Conservation (phyloP, 2,329 filamentous ascomycete genomes). For the Diplocarpon mali region DNA sequence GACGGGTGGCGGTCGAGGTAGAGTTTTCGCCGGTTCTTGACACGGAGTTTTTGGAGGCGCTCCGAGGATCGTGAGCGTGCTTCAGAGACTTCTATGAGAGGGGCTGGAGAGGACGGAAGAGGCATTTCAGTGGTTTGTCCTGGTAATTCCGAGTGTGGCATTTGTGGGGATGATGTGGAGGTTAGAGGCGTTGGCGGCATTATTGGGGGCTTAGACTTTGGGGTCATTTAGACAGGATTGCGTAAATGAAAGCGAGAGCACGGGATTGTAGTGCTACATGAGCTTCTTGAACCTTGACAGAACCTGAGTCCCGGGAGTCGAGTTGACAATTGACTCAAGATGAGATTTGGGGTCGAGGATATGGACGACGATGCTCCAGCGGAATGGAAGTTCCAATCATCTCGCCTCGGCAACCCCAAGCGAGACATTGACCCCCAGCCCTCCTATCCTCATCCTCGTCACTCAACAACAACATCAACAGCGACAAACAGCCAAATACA, state of each 20-base stretch:
- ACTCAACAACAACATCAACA: too few species aligned
- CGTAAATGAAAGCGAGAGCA: too few species aligned
- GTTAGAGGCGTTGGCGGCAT: not conserved
- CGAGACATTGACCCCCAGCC: not conserved
- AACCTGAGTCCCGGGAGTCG: too few species aligned
- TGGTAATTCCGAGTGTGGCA: constrained; percentile 21
- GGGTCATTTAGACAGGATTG: not conserved
- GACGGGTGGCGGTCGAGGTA: constrained; percentile 27
- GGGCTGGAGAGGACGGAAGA: not conserved
- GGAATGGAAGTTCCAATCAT: not conserved
- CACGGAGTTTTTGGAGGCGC: constrained; percentile 18
- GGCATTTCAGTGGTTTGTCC: not conserved
- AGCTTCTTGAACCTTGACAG: too few species aligned
- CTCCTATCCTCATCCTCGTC: constrained; percentile 2
- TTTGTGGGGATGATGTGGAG: constrained; percentile 1
- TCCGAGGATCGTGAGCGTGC: constrained; percentile 5
- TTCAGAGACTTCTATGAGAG: not conserved
- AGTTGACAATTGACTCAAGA: too few species aligned
- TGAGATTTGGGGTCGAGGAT: too few species aligned
- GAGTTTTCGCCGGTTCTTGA: constrained; percentile 27
- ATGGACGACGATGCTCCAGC: too few species aligned
- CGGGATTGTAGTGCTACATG: too few species aligned
- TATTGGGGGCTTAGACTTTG: not conserved
- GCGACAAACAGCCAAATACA: too few species aligned
- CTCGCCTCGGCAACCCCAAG: constrained; percentile 6